These are phyloP conservation scores for Fusarium palustre DNA, from an alignment of 2,329 filamentous ascomycete species.

Conservation along the genomic window DNA sequence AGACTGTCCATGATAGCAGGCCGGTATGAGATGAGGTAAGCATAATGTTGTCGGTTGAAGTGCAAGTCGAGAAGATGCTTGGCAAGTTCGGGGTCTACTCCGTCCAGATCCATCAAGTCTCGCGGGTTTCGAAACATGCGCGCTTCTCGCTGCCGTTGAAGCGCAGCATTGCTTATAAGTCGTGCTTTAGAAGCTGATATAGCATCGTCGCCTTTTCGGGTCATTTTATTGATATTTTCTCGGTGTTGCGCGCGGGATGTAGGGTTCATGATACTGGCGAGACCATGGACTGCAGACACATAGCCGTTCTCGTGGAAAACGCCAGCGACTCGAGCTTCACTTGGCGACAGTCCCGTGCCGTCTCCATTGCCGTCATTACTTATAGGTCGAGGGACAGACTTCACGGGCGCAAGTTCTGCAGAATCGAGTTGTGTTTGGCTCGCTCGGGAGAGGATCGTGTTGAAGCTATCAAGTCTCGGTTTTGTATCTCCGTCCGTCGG, in stretches of 20 bases:
- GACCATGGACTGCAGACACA: slow-evolving; percentile 52
- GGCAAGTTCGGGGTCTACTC: slow-evolving; percentile 50
- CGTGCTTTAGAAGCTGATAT: slow-evolving; percentile 49
- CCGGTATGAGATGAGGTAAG: slow-evolving; percentile 54
- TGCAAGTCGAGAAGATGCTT: slow-evolving; percentile 54
- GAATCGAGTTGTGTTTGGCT: slow-evolving; percentile 27
- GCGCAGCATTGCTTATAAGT: slow-evolving; percentile 52
- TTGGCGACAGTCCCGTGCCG: slow-evolving; percentile 48
- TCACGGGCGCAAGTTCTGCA: slow-evolving; percentile 34
- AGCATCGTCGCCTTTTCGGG: slow-evolving; percentile 44
- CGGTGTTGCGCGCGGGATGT: slow-evolving; percentile 46
- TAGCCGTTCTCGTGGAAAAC: slow-evolving; percentile 52
- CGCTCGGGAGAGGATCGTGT: slow-evolving; percentile 39
- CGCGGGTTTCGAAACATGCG: slow-evolving; percentile 48
- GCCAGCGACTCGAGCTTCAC: slow-evolving; percentile 52
- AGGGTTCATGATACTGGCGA: slow-evolving; percentile 53
- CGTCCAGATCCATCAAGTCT: slow-evolving; percentile 52
- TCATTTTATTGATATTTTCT: slow-evolving; percentile 48
- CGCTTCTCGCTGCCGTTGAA: slow-evolving; percentile 50
- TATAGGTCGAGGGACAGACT: slow-evolving; percentile 42
- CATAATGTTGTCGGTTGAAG: slow-evolving; percentile 54
- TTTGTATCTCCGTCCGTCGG: slow-evolving; percentile 45
- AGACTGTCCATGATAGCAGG: slow-evolving; percentile 56
- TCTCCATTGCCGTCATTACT: slow-evolving; percentile 49
- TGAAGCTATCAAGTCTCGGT: slow-evolving; percentile 43